Evolutionary conservation across 108 stramenopile species (phyloP), one percentile per base, ranked within the genome.

Genomic region (Mediolabrus comicus): DNA sequence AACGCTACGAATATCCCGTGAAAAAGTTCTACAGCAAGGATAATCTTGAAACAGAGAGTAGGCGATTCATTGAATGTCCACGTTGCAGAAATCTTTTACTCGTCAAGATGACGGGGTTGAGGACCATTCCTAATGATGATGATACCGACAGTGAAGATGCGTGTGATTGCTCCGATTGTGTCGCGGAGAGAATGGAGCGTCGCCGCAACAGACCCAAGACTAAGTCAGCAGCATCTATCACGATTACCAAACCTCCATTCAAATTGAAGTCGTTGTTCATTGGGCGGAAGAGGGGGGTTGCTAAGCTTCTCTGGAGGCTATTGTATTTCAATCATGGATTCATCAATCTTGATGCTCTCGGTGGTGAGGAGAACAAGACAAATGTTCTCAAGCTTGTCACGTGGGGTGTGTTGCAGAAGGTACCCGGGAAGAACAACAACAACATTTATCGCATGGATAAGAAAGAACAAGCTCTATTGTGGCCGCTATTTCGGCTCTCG

Each of bases 121-220:
- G 22, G 2, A 14, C 22, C 46, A 49, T 49, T 22, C 46, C 46
- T 22, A 49, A 22, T 49, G 46, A 49, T 49, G 46, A 49, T 49
- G 46, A 49, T 49, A 49, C 46, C 22, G 46, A 49, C 46, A 22
- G 22, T 9, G 46, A 49, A 22, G 46, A 49, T 49, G 46, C 46
- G n/a, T 49, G 46, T 49, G 46, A 49, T 49, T 49, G 46, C 46
- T 49, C 46, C 46, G 46, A 49, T 49, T 49, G 46, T 49, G 46
- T 49, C 2, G 46, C 46, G 2, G 46, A 49, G 7, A 49, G 46
- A 22, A 49, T 17, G 22, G 46, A 49, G 46, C 46, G 46, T 22
- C 46, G 46, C 22, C 19, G 19, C 19, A 49, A 22, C 22, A 17
- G 46, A 14, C 46, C 46, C 2, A 49, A 49, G 2, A 24, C 46